phyloP scores from a whole-genome alignment of 345 rosid genomes.

The Hibiscus mutabilis region DNA sequence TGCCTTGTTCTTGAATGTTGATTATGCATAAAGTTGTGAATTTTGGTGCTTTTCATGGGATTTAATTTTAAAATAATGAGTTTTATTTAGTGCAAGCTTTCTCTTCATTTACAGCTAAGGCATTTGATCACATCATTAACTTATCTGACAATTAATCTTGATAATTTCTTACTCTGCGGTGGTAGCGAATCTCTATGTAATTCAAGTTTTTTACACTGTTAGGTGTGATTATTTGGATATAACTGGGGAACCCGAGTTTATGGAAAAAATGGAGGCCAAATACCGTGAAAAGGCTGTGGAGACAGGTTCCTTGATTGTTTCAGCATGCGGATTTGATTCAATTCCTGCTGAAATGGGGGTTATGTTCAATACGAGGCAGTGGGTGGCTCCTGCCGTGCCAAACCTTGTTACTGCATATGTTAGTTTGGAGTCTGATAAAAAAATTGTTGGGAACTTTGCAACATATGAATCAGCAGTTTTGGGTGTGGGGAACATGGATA shows the following conservation, averaged over 20 bases:
- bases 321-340: slow-evolving; percentile 94
- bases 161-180: background rate
- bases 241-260: slow-evolving; percentile 87
- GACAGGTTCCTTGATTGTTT: slow-evolving; percentile 66
- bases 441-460: slow-evolving; percentile 68
- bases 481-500: slow-evolving; percentile 54
- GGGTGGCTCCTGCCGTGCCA: slow-evolving; percentile 61
- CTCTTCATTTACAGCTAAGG: background rate
- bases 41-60: background rate
- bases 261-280: slow-evolving; percentile 70
- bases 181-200: background rate
- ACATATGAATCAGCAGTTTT: slow-evolving; percentile 80
- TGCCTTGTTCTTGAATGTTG: background rate
- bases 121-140: background rate
- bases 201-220: background rate
- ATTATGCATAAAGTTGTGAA: background rate
- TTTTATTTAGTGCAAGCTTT: background rate
- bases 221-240: slow-evolving; percentile 92
- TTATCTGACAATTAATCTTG: background rate
- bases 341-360: slow-evolving; percentile 82
- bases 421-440: slow-evolving; percentile 68
- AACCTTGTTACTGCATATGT: slow-evolving; percentile 65
- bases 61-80: background rate
- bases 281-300: slow-evolving; percentile 63
- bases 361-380: slow-evolving; percentile 71